Evolutionary conservation across 805 yeast genomes (phyloP).

Genomic region (Torulaspora franciscae): DNA sequence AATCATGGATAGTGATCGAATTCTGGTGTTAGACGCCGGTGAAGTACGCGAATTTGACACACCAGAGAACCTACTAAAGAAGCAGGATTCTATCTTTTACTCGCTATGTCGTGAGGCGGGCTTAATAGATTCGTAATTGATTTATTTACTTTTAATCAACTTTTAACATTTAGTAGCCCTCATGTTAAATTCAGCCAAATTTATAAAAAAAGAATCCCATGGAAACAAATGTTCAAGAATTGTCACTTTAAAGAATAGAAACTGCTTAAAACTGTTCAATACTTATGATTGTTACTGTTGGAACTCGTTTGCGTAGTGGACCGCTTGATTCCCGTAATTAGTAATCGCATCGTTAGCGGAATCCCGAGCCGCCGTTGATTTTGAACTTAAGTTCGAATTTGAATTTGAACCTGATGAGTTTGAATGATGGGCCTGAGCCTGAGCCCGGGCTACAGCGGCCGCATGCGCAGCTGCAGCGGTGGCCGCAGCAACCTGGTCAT

Average conservation of each 20-base stretch:
- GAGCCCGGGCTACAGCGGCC: constrained; percentile 32
- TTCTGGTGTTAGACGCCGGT: constrained; percentile 72
- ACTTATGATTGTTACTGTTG: constrained; percentile 16
- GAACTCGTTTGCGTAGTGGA: constrained; percentile 34
- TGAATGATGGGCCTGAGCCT: constrained; percentile 11
- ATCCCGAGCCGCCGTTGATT: constrained; percentile 9
- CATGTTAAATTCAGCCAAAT: neutral
- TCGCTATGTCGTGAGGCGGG: constrained; percentile 82
- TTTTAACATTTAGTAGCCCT: neutral
- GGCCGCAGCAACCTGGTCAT: constrained; percentile 37
- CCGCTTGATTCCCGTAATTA: constrained; percentile 33
- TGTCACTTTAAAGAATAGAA: neutral
- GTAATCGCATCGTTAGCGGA: constrained; percentile 25
- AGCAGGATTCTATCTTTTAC: constrained; percentile 67
- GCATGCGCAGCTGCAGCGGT: constrained; percentile 37
- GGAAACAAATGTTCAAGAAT: neutral
- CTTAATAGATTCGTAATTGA: constrained; percentile 24
- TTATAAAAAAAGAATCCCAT: neutral
- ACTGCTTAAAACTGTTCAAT: neutral
- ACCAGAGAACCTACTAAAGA: constrained; percentile 60
- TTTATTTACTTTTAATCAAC: neutral
- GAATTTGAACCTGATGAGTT: neutral
- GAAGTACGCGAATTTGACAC: constrained; percentile 70
- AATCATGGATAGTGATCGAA: constrained; percentile 73
- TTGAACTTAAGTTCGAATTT: constrained; percentile 1